These are phyloP conservation scores for Fulvia fulva DNA, from an alignment of 2,329 filamentous ascomycete genomes.

Conservation along the genomic window DNA sequence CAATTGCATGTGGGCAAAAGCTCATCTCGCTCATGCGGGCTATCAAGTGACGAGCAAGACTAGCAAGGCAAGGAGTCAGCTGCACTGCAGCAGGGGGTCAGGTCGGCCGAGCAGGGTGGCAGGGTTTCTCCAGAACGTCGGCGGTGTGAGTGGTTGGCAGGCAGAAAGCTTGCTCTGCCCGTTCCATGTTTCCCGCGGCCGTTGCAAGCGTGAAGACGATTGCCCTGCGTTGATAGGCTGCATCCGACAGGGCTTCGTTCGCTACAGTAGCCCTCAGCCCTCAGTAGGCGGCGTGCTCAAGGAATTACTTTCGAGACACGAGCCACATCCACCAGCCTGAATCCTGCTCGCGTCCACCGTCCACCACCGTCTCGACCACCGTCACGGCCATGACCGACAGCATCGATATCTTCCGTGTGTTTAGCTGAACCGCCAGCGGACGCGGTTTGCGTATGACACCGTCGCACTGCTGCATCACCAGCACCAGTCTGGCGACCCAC, in stretches of 20 bases:
- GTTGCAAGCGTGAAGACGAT: neutral
- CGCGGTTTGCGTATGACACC: neutral
- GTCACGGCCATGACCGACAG: neutral
- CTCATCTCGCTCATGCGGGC: neutral
- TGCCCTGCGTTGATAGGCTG: neutral
- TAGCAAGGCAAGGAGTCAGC: neutral
- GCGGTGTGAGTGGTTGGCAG: neutral
- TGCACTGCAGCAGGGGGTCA: neutral
- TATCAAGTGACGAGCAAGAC: neutral
- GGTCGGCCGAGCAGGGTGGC: neutral
- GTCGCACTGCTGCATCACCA: neutral
- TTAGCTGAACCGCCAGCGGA: neutral
- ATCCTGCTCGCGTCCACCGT: neutral
- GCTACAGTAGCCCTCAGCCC: no score
- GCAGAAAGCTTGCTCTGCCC: neutral
- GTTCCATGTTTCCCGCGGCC: neutral
- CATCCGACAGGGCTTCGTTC: no score
- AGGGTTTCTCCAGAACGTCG: neutral
- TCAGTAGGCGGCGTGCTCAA: no score
- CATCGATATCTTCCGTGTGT: neutral
- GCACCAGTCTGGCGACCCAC: neutral
- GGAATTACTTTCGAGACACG: neutral
- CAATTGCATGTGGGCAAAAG: neutral
- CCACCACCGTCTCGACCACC: neutral
- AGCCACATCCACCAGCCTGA: neutral